Conservation (phyloP, 768 basidiomycete species). For the Hygrocybe punicea region DNA sequence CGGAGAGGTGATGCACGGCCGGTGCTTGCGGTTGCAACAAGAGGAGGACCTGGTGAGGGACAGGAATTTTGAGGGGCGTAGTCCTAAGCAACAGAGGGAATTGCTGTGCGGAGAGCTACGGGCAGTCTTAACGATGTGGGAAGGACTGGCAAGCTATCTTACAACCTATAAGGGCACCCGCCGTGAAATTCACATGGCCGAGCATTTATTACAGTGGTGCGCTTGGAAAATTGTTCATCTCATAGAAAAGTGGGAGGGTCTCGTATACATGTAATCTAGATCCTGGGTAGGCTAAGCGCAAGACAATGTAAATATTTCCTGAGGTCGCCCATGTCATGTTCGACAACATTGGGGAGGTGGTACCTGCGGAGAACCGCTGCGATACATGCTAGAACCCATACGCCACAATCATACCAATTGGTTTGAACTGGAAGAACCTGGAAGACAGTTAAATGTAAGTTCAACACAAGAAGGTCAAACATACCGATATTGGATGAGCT, state of each 20-base stretch:
- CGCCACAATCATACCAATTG: constrained; percentile 21
- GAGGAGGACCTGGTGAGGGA: neutral
- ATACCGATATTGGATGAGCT: constrained; percentile 6
- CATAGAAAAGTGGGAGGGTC: neutral
- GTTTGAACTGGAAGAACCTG: constrained; percentile 9
- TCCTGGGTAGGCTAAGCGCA: neutral
- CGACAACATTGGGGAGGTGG: neutral
- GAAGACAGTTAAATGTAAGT: neutral
- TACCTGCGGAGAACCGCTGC: constrained; percentile 18
- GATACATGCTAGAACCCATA: constrained; percentile 24
- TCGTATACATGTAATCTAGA: neutral
- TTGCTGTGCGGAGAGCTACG: neutral
- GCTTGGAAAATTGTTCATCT: neutral
- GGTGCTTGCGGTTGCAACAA: neutral
- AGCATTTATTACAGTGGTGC: neutral
- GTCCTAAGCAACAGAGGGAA: neutral
- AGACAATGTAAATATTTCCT: neutral
- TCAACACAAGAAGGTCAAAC: neutral
- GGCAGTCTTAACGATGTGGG: neutral
- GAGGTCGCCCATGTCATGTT: neutral
- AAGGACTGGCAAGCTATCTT: neutral
- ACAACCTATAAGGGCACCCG: too few relatives aligned
- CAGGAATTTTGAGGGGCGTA: neutral
- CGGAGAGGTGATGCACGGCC: neutral
- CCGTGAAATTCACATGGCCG: neutral